Conservation (phyloP, 2,329 filamentous ascomycete species). For the Botrytis paeoniae region DNA sequence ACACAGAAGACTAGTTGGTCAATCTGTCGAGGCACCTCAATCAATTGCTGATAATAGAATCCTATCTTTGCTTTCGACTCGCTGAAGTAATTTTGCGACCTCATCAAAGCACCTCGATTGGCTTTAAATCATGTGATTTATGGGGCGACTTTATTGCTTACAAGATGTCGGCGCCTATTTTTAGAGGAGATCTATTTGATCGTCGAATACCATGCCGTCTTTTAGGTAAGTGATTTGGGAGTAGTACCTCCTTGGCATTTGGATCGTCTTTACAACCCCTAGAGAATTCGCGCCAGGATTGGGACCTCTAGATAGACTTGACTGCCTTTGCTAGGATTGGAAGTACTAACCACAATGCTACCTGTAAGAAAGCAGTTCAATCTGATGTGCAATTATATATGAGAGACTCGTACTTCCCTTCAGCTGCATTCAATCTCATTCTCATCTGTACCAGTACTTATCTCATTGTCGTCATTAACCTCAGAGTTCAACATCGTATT, state of each 20-base stretch:
- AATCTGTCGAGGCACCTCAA: background rate
- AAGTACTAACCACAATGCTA: background rate
- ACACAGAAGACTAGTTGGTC: constrained; percentile 3
- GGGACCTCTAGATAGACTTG: constrained; percentile 16
- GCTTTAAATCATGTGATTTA: constrained; percentile 9
- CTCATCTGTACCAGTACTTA: background rate
- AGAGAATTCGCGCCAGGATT: constrained; percentile 16
- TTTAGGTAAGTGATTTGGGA: background rate
- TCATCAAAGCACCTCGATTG: constrained; percentile 5
- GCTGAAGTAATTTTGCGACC: background rate
- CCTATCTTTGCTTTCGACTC: constrained; percentile 4
- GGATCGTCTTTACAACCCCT: background rate
- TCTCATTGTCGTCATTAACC: background rate
- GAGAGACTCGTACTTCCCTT: background rate
- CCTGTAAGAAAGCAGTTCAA: background rate
- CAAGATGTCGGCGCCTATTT: constrained; percentile 2
- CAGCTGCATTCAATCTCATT: background rate
- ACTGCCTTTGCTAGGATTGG: constrained; percentile 2
- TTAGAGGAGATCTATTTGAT: background rate
- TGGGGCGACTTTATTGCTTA: background rate
- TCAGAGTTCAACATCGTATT: background rate
- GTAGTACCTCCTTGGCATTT: constrained; percentile 8
- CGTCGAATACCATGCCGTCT: background rate
- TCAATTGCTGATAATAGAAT: background rate
- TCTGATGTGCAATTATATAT: constrained; percentile 1